Evolutionary conservation across 2,329 filamentous ascomycete species (phyloP).

Genomic region (Epichloe glyceriae): DNA sequence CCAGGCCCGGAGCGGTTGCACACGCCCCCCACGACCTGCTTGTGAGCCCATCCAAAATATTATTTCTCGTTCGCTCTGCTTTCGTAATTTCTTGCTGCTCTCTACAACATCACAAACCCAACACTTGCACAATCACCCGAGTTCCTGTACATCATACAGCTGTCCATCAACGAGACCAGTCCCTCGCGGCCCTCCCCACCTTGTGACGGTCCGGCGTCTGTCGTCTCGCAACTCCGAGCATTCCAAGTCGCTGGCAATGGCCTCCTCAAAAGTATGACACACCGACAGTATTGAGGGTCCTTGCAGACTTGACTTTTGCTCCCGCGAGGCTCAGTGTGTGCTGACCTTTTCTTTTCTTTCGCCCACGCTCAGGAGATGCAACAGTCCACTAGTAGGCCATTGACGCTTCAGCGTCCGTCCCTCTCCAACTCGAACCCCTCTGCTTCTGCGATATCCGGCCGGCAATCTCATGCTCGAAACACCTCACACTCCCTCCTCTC

Average conservation of each 20-base stretch:
- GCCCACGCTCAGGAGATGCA: conserved; percentile 42
- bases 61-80: conserved; percentile 23
- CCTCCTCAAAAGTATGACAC: conserved; percentile 46
- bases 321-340: conserved; percentile 19
- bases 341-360: conserved; percentile 18
- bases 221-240: conserved; percentile 22
- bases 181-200: conserved; percentile 11
- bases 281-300: conserved; percentile 12
- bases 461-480: conserved; percentile 56
- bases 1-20: conserved; percentile 11
- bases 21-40: conserved; percentile 5
- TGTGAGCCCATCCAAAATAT: conserved; percentile 23
- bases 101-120: conserved; percentile 6
- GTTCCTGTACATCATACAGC: conserved; percentile 6
- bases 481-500: conserved; percentile 74
- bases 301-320: conserved; percentile 19
- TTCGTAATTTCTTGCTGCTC: conserved; percentile 7
- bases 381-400: conserved; percentile 53
- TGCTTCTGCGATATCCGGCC: conserved; percentile 43
- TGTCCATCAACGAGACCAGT: neutral
- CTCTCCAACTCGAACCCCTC: conserved; percentile 45
- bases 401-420: conserved; percentile 49
- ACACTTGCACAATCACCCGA: neutral
- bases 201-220: conserved; percentile 19
- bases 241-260: conserved; percentile 36